Evolutionary conservation across 352 stramenopile species (phyloP), one percentile per base, ranked within the genome.

Genomic region (Plasmopara viticola): DNA sequence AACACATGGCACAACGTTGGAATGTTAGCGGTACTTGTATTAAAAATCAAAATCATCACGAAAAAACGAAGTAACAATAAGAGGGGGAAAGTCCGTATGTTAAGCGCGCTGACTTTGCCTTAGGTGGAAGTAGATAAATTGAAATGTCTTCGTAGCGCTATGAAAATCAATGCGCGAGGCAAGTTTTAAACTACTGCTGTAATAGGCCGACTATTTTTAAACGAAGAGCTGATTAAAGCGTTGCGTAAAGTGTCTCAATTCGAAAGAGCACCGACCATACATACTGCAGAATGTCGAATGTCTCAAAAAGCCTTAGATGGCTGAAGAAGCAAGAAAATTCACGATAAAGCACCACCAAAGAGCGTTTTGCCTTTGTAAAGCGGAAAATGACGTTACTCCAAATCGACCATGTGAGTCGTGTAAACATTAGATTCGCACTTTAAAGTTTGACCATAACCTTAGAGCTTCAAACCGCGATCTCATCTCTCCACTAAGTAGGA

Each of bases 371-470:
- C 9, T 9, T 14, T 38, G 33, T 38, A 38, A 4, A 38, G 33
- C 33, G 33, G 2, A 38, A 28, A 47, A 38, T 42, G 1, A 20
- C 3, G 12, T 58, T 58, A 12, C 51, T 51, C 51, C 51, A 58
- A 6, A 51, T 38, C 3, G 35, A 35, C 44, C 51, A 52, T 0
- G 51, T 51, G 25, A 58, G 20, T 18, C 41, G 46, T 12, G 37
- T 42, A 5, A 48, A 14, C 9, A 58, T 35, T n/a, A 35, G 51
- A 8, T 58, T 52, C 9, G 30, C 34, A 20, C 37, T 38, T 4
- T 41, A 20, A 13, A 52, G 37, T 9, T 51, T 46, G 15, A 38
- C 18, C n/a, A 51, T 20, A 43, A 58, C 35, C 8, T 58, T 58
- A 28, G 35, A 30, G 17, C 35, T 52, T 28, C 44, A 52, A 33